Evolutionary conservation across 2,329 filamentous ascomycete genomes (phyloP).

Genomic region (Venturia oleaginea): DNA sequence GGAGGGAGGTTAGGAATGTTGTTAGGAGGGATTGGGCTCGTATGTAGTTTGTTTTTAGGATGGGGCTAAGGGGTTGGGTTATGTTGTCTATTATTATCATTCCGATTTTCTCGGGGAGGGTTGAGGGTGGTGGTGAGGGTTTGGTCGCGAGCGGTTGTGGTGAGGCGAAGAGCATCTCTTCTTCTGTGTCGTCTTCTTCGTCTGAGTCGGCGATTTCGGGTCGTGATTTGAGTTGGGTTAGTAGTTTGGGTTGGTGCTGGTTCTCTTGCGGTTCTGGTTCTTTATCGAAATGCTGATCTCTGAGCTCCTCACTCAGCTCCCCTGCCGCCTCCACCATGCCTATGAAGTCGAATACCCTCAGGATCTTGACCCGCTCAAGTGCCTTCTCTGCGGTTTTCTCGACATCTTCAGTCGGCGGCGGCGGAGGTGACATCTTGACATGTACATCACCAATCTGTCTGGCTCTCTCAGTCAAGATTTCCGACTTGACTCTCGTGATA

Average conservation of each 20-base stretch:
- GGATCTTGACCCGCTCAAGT: slow-evolving; percentile 38
- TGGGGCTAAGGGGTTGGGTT: slow-evolving; percentile 27
- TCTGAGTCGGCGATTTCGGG: slow-evolving; percentile 25
- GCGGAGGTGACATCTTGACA: background rate
- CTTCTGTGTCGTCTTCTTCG: slow-evolving; percentile 17
- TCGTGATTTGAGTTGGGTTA: background rate
- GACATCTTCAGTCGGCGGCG: slow-evolving; percentile 7
- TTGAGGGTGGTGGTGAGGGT: background rate
- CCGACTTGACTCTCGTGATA: slow-evolving; percentile 18
- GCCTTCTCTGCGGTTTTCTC: slow-evolving; percentile 27
- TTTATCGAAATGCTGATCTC: slow-evolving; percentile 12
- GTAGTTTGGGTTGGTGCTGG: background rate
- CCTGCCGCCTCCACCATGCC: slow-evolving; percentile 38
- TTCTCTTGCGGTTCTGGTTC: background rate
- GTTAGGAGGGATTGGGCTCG: slow-evolving; percentile 33
- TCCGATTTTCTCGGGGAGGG: background rate
- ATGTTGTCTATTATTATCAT: slow-evolving; percentile 35
- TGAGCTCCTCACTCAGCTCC: slow-evolving; percentile 34
- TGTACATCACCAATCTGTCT: slow-evolving; percentile 6
- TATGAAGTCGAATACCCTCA: slow-evolving; percentile 42
- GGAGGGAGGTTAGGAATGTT: slow-evolving; percentile 33
- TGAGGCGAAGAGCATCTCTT: slow-evolving; percentile 26
- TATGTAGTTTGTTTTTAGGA: slow-evolving; percentile 29
- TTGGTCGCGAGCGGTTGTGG: background rate
- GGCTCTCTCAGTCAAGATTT: background rate